These are phyloP conservation scores for Begonia fuchsioides DNA, from an alignment of 306 rosid species.

Conservation along the genomic window DNA sequence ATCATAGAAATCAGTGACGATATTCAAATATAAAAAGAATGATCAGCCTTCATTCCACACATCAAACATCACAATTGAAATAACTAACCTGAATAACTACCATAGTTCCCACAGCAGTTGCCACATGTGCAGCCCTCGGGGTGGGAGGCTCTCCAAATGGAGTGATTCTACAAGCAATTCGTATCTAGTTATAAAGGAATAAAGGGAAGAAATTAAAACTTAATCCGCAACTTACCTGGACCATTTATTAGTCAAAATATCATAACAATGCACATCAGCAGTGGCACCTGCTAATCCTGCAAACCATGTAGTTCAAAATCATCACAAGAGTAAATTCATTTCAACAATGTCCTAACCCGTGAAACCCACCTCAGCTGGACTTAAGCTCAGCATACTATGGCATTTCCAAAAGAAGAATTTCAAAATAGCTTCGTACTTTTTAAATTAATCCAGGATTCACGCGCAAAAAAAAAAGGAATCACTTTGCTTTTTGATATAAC, in stretches of 20 bases:
- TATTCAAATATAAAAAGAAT: no score
- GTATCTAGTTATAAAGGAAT: conserved; percentile 8
- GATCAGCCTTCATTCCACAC: no score
- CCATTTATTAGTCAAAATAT: conserved; percentile 90
- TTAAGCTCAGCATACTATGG: no score
- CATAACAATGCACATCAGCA: conserved; percentile 96
- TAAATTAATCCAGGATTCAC: no score
- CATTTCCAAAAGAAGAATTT: no score
- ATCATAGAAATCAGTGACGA: no score
- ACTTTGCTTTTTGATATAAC: no score
- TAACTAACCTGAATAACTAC: conserved; percentile 85
- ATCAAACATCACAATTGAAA: no score
- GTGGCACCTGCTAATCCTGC: conserved; percentile 99
- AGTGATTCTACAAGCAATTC: conserved; percentile 45
- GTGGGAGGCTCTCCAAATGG: conserved; percentile 98
- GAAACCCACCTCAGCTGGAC: no score
- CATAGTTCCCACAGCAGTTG: conserved; percentile 99
- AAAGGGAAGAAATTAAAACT: conserved; percentile 2
- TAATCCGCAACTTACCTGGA: conserved; percentile 53
- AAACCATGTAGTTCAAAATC: conserved; percentile 20
- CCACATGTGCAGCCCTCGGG: conserved; percentile 99
- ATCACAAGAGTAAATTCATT: conserved; percentile 5
- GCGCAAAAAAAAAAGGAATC: no score
- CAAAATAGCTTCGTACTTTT: no score
- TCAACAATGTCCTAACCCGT: no score